A percentile compares a stretch with the other conserved stretches of the same genome.
Evolutionary conservation across 768 basidiomycete species (phyloP).

Genomic region (Phaeotremella skinneri): DNA sequence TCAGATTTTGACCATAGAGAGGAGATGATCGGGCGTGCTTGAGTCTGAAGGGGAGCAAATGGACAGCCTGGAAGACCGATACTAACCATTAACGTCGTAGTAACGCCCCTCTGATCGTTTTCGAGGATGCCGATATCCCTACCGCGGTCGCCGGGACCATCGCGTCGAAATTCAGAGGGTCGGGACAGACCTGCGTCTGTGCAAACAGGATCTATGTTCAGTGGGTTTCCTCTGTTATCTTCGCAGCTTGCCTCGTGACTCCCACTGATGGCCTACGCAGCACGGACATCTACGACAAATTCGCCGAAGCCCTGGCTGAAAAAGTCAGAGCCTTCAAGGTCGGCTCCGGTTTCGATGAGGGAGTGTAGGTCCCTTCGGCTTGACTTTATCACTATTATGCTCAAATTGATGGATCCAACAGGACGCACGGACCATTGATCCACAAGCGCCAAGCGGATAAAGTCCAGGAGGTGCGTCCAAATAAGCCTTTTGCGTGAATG

Average conservation of each 20-base stretch:
- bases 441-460: slow-evolving; percentile 82
- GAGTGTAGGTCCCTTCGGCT: slow-evolving; percentile 59
- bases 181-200: slow-evolving; percentile 53
- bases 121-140: slow-evolving; percentile 91
- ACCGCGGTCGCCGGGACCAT: slow-evolving; percentile 76
- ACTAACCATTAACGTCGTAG: no score
- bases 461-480: slow-evolving; percentile 57
- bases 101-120: slow-evolving; percentile 92
- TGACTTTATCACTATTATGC: neutral
- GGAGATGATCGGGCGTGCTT: no score
- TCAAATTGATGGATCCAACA: slow-evolving; percentile 9
- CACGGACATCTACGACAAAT: slow-evolving; percentile 84
- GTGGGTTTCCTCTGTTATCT: slow-evolving; percentile 60
- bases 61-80: no score
- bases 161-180: slow-evolving; percentile 49
- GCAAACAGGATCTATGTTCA: slow-evolving; percentile 26
- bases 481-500: neutral
- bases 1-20: no score
- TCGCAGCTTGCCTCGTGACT: slow-evolving; percentile 51
- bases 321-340: slow-evolving; percentile 60
- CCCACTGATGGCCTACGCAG: neutral
- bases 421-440: slow-evolving; percentile 91
- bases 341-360: slow-evolving; percentile 78
- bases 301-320: slow-evolving; percentile 79
- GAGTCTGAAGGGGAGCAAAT: no score